Conservation (phyloP, 768 basidiomycete genomes). For the Terana coerulea region DNA sequence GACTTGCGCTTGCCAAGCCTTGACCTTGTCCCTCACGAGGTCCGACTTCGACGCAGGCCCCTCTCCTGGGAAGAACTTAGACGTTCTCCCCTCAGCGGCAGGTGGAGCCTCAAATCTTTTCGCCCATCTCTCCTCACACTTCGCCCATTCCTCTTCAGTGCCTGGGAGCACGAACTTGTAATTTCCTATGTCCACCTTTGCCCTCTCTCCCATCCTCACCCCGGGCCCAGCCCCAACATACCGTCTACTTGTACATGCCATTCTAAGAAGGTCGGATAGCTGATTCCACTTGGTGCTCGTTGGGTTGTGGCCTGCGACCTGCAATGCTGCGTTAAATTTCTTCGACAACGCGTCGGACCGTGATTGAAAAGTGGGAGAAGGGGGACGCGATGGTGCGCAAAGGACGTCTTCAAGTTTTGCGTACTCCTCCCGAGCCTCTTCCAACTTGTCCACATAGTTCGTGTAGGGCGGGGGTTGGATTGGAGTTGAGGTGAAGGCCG, state of each 20-base stretch:
- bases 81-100: background rate
- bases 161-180: conserved; percentile 37
- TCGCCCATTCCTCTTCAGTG: conserved; percentile 47
- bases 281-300: conserved; percentile 43
- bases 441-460: background rate
- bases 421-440: background rate
- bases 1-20: conserved; percentile 32
- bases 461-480: background rate
- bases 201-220: conserved; percentile 21
- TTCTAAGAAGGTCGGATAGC: conserved; percentile 35
- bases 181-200: conserved; percentile 19
- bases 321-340: background rate
- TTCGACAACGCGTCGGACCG: conserved; percentile 30
- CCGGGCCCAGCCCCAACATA: conserved; percentile 24
- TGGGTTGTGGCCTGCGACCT: conserved; percentile 1
- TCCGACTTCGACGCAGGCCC: conserved; percentile 17
- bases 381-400: conserved; percentile 32
- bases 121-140: conserved; percentile 38
- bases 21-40: conserved; percentile 33
- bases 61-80: conserved; percentile 18
- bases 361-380: conserved; percentile 28
- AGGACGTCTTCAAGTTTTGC: conserved; percentile 22
- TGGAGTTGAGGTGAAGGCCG: background rate
- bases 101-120: conserved; percentile 12
- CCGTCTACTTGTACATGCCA: conserved; percentile 36